Conservation (phyloP, 768 basidiomycete genomes). For the Xerocomellus chrysenteron region DNA sequence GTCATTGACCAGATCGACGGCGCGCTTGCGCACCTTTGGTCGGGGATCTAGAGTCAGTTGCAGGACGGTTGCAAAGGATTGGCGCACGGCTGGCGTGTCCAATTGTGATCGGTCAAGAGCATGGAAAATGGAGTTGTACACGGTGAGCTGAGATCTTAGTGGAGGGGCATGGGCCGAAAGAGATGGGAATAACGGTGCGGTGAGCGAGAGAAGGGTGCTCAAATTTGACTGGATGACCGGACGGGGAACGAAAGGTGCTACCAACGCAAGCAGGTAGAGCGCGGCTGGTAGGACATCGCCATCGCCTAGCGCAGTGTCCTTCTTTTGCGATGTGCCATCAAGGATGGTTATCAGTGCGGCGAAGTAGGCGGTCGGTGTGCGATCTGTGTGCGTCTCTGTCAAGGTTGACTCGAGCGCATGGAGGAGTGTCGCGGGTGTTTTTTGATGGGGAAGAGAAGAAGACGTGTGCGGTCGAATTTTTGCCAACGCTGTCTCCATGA, state of each 20-base stretch:
- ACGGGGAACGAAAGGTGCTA: constrained; percentile 53
- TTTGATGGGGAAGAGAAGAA: constrained; percentile 83
- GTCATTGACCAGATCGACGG: constrained; percentile 81
- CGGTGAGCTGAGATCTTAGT: constrained; percentile 79
- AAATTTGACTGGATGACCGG: constrained; percentile 81
- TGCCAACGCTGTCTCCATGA: constrained; percentile 62
- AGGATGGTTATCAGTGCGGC: constrained; percentile 86
- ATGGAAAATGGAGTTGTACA: constrained; percentile 68
- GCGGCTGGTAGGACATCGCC: constrained; percentile 38
- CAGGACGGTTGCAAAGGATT: constrained; percentile 82
- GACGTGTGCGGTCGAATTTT: constrained; percentile 87
- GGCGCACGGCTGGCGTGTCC: constrained; percentile 64
- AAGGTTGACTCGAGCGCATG: constrained; percentile 81
- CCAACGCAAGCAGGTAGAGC: constrained; percentile 38
- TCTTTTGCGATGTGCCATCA: constrained; percentile 70
- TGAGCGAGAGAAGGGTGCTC: constrained; percentile 65
- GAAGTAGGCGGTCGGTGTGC: constrained; percentile 88
- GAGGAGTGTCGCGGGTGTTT: constrained; percentile 83
- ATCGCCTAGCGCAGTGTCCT: constrained; percentile 69
- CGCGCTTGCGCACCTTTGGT: constrained; percentile 92
- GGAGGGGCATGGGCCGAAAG: constrained; percentile 68
- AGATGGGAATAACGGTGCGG: constrained; percentile 75
- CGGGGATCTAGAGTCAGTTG: constrained; percentile 82
- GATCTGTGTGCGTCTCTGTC: constrained; percentile 63
- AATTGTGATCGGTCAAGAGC: constrained; percentile 73